Conservation (phyloP, 768 basidiomycete species). For the Dentipellis sp. region DNA sequence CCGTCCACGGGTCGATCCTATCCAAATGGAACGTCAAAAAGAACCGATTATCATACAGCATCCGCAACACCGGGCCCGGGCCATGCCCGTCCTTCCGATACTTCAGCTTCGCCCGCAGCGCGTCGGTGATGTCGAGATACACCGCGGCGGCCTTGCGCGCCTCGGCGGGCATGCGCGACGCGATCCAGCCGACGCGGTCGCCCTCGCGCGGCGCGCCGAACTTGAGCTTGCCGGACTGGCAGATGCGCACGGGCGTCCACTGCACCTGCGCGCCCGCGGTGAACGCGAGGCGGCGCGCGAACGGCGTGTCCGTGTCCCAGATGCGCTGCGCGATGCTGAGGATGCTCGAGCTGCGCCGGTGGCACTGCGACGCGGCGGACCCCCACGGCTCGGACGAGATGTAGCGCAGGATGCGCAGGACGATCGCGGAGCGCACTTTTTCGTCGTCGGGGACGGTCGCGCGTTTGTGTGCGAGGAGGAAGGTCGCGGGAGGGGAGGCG, state of each 20-base stretch:
- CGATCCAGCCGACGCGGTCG: slow-evolving; percentile 47
- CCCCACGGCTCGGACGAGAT: slow-evolving; percentile 76
- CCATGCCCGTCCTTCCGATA: slow-evolving; percentile 11
- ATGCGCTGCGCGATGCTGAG: slow-evolving; percentile 38
- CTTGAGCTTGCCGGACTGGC: slow-evolving; percentile 2
- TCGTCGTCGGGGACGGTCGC: slow-evolving; percentile 6
- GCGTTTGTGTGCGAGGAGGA: slow-evolving; percentile 17
- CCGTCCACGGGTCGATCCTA: slow-evolving; percentile 32
- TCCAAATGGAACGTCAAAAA: slow-evolving; percentile 36
- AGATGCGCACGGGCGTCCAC: slow-evolving; percentile 10
- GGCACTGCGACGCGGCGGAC: slow-evolving; percentile 48
- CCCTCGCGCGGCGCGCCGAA: slow-evolving; percentile 6
- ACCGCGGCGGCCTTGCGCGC: slow-evolving; percentile 19
- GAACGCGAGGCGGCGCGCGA: slow-evolving; percentile 17
- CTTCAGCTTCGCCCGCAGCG: slow-evolving; percentile 5
- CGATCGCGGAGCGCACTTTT: slow-evolving; percentile 16
- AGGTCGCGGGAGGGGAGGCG: slow-evolving; percentile 19
- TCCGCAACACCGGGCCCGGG: slow-evolving; percentile 19
- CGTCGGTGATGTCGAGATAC: slow-evolving; percentile 34
- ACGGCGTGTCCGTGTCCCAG: slow-evolving; percentile 29
- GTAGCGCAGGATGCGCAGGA: slow-evolving; percentile 48
- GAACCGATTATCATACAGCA: slow-evolving; percentile 64
- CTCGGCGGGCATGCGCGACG: slow-evolving; percentile 44
- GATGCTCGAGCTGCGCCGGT: slow-evolving; percentile 39
- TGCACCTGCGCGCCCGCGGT: slow-evolving; percentile 8